A percentile compares a stretch with the other conserved stretches of the same genome.
Conservation (phyloP, 73 alveolate species). For the Paramecium tetraurelia region DNA sequence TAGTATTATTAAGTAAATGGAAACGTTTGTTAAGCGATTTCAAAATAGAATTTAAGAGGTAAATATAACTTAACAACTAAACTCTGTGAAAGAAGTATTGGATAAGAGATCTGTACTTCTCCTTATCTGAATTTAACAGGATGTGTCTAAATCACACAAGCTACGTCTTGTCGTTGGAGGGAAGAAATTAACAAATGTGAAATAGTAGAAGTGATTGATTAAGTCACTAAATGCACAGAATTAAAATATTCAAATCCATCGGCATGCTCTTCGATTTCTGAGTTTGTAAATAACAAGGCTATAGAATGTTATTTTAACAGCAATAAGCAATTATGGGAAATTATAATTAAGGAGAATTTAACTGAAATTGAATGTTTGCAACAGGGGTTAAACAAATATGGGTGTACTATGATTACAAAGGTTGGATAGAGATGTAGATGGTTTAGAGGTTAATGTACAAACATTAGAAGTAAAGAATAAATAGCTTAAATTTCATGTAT, state of each 20-base stretch:
- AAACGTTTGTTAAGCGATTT: not conserved
- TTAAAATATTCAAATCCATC: not conserved
- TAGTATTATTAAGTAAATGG: not conserved
- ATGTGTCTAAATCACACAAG: not conserved
- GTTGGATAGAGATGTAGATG: slow-evolving; percentile 17
- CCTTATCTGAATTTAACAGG: not conserved
- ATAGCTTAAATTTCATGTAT: not conserved
- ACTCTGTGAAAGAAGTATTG: not conserved
- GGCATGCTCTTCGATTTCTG: not conserved
- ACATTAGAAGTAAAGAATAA: not conserved
- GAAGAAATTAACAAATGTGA: not conserved
- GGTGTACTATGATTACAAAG: not conserved
- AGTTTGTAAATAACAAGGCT: not conserved
- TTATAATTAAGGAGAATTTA: not conserved
- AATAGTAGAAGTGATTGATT: not conserved
- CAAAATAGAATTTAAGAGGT: not conserved
- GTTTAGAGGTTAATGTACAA: not conserved
- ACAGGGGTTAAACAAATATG: not conserved
- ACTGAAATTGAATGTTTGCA: not conserved
- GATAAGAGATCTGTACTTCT: not conserved
- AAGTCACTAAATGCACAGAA: not conserved
- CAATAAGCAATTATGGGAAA: not conserved
- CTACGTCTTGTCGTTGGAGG: not conserved
- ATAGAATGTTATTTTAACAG: slow-evolving; percentile 2
- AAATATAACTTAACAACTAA: not conserved